These are phyloP conservation scores for Cyclotella atomus DNA, from an alignment of 108 stramenopile species.

Conservation along the genomic window DNA sequence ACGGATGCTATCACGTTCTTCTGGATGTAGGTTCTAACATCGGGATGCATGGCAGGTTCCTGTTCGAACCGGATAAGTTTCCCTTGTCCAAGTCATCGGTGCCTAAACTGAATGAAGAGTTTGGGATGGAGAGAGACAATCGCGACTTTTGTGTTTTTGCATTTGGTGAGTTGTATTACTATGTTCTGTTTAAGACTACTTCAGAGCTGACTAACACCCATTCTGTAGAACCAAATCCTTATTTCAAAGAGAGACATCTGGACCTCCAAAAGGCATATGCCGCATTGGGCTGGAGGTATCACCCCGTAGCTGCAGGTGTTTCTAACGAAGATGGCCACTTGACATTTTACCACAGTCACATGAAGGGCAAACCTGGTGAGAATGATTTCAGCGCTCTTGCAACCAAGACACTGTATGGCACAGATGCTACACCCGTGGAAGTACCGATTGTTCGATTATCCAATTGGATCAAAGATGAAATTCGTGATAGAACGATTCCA, in stretches of 20 bases:
- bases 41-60: constrained; percentile 42
- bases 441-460: constrained; percentile 35
- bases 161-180: constrained; percentile 5
- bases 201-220: too few species aligned
- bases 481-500: constrained; percentile 33
- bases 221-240: constrained; percentile 41
- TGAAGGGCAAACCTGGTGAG: not conserved
- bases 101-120: constrained; percentile 15
- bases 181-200: not conserved
- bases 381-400: constrained; percentile 31
- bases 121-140: constrained; percentile 27
- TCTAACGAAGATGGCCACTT: constrained; percentile 24
- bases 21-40: constrained; percentile 50
- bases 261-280: constrained; percentile 22
- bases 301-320: constrained; percentile 28
- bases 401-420: constrained; percentile 18
- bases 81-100: constrained; percentile 13
- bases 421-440: constrained; percentile 2
- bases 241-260: constrained; percentile 13
- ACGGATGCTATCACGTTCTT: constrained; percentile 48
- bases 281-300: constrained; percentile 42
- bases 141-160: constrained; percentile 42
- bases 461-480: constrained; percentile 40
- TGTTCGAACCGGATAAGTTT: constrained; percentile 45
- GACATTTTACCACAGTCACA: constrained; percentile 42